Evolutionary conservation across 257 asterid species (phyloP).

Genomic region (Gentiana dahurica): DNA sequence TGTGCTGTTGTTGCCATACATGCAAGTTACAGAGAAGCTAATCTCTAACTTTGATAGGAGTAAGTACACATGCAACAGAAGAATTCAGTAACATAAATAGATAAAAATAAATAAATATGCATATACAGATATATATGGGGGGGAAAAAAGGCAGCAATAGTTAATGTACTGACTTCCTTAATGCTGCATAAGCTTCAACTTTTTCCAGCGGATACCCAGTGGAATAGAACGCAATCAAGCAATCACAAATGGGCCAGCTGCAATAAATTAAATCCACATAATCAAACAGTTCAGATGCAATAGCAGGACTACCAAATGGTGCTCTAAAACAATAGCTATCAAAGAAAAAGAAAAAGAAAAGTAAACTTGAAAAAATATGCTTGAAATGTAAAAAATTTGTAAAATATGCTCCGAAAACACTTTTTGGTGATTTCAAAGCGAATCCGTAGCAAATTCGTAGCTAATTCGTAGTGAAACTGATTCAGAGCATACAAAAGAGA

Average conservation of each 20-base stretch:
- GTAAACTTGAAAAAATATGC: neutral
- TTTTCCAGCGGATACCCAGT: constrained; percentile 71
- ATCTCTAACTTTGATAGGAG: no score
- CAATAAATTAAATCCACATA: constrained; percentile 4
- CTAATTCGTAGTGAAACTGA: no score
- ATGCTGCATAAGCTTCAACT: constrained; percentile 85
- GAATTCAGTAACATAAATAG: no score
- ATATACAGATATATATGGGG: neutral
- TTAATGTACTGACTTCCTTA: constrained; percentile 56
- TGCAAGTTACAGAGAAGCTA: no score
- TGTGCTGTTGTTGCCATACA: no score
- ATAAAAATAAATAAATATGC: neutral
- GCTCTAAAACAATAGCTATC: neutral
- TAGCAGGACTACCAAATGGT: neutral
- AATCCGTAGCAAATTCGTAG: no score
- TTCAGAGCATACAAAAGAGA: no score
- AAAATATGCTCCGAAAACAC: no score
- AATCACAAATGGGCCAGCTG: constrained; percentile 96
- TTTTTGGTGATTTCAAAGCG: no score
- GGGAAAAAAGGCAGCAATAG: no score
- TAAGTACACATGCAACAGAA: no score
- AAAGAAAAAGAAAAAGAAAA: neutral
- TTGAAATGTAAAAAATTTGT: neutral
- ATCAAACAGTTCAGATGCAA: no score
- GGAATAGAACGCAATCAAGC: constrained; percentile 90